phyloP scores from a whole-genome alignment of 2,329 filamentous ascomycete genomes.

The Akanthomyces muscarius region DNA sequence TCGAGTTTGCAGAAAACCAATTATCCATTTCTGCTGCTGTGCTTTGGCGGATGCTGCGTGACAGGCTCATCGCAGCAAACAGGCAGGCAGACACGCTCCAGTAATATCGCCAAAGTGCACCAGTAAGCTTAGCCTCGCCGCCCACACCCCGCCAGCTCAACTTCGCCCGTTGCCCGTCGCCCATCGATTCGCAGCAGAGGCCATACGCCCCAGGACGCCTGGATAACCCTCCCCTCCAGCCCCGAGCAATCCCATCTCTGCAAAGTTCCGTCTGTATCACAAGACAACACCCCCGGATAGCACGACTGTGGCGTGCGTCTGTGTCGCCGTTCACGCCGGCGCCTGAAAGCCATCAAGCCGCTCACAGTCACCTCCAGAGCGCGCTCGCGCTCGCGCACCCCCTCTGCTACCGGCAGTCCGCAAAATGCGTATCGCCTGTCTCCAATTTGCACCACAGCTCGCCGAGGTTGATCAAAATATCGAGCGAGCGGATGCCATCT shows the following conservation, averaged over 20 bases:
- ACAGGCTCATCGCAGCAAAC: background rate
- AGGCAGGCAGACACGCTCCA: background rate
- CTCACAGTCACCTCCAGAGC: background rate
- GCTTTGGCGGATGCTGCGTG: background rate
- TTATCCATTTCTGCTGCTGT: background rate
- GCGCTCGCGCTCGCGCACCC: background rate
- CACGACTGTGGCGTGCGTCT: background rate
- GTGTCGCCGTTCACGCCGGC: background rate
- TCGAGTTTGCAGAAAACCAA: no score
- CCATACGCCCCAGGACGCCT: background rate
- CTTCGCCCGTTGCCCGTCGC: background rate
- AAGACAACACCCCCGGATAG: background rate
- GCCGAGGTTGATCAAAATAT: conserved; percentile 69
- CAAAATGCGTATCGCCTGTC: conserved; percentile 63
- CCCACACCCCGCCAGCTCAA: conserved; percentile 2
- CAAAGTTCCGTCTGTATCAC: background rate
- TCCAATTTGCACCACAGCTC: conserved; percentile 69
- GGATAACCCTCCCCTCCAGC: background rate
- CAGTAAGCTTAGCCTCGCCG: background rate
- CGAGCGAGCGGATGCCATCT: conserved; percentile 59
- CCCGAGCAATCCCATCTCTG: background rate
- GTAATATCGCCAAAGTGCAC: background rate
- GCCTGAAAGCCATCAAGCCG: background rate
- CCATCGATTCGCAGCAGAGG: background rate
- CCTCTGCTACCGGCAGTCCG: no score